Conservation (phyloP, 371 early-diverging fungal genomes). For the Conidiobolus incongruus region DNA sequence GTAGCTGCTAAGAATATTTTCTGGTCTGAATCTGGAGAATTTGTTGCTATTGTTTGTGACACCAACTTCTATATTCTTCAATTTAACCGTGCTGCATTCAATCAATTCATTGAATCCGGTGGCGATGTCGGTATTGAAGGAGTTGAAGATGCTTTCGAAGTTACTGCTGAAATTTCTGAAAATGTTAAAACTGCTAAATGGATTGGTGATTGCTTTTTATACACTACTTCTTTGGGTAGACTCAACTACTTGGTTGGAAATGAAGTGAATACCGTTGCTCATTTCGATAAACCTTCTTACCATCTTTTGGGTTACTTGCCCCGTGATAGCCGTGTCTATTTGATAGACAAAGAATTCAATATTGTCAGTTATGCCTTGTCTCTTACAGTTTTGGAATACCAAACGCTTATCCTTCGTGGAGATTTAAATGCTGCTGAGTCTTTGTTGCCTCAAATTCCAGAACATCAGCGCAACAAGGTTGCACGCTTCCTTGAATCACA, state of each 20-base stretch:
- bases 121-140: conserved; percentile 73
- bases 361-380: conserved; percentile 81
- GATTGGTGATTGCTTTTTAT: conserved; percentile 97
- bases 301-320: conserved; percentile 76
- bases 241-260: conserved; percentile 88
- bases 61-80: conserved; percentile 82
- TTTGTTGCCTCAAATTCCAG: conserved; percentile 62
- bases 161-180: conserved; percentile 78
- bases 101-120: conserved; percentile 47
- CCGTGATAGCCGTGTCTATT: conserved; percentile 77
- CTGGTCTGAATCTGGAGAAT: conserved; percentile 88
- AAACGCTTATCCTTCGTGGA: conserved; percentile 82
- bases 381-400: conserved; percentile 81
- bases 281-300: conserved; percentile 79
- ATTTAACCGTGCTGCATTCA: conserved; percentile 67
- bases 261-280: conserved; percentile 76
- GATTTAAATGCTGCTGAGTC: conserved; percentile 60
- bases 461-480: conserved; percentile 66
- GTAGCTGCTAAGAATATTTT: conserved; percentile 56
- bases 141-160: conserved; percentile 86
- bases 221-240: conserved; percentile 70
- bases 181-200: conserved; percentile 79
- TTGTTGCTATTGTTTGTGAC: conserved; percentile 76
- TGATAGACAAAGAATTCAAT: conserved; percentile 81
- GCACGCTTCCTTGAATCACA: conserved; percentile 90